These are phyloP conservation scores for Chaetomium strumarium DNA, from an alignment of 2,329 filamentous ascomycete genomes.

Conservation along the genomic window DNA sequence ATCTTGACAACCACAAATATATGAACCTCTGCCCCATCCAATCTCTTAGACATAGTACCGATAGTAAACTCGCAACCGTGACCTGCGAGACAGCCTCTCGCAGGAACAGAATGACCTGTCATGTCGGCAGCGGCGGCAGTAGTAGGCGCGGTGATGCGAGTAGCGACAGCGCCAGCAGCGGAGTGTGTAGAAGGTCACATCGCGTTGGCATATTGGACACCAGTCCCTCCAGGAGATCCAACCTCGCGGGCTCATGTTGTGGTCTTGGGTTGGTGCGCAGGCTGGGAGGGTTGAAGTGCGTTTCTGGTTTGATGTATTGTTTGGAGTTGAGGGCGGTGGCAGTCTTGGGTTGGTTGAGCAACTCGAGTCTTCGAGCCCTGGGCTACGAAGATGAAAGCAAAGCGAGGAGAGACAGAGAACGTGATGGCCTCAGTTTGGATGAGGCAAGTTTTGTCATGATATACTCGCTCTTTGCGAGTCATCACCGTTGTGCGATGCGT, in stretches of 20 bases:
- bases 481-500: too few species aligned
- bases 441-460: too few species aligned
- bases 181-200: conserved; percentile 11
- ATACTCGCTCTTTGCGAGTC: neutral
- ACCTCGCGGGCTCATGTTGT: neutral
- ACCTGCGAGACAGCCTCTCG: neutral
- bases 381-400: neutral
- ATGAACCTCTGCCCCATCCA: too few species aligned
- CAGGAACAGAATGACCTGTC: neutral
- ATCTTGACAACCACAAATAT: too few species aligned
- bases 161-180: conserved; percentile 5
- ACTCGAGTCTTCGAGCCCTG: too few species aligned
- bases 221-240: conserved; percentile 4
- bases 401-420: neutral
- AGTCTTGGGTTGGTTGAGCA: too few species aligned
- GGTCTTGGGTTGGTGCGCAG: neutral
- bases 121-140: neutral
- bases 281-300: neutral
- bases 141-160: neutral
- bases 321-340: too few species aligned
- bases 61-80: too few species aligned
- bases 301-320: neutral
- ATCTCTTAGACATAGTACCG: too few species aligned
- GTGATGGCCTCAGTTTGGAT: too few species aligned
- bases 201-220: conserved; percentile 7